phyloP scores from a whole-genome alignment of 139 green algal species.

The Spirogloea muscicola region DNA sequence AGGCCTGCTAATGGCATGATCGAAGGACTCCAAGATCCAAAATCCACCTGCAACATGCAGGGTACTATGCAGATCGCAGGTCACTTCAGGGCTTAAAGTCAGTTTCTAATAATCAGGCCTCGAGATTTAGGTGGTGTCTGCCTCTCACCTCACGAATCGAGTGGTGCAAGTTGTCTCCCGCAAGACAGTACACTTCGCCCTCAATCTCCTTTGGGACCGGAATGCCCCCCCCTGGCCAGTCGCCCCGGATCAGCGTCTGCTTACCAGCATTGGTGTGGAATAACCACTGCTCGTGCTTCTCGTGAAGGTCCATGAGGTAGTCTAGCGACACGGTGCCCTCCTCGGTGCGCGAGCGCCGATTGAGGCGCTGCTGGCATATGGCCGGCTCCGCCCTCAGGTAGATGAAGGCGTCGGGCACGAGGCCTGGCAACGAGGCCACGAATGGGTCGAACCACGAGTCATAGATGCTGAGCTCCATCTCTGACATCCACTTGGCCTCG shows the following conservation, averaged over 20 bases:
- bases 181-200: constrained; percentile 20
- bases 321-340: constrained; percentile 52
- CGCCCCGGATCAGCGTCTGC: background rate
- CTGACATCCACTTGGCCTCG: constrained; percentile 68
- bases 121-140: background rate
- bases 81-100: background rate
- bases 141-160: constrained; percentile 35
- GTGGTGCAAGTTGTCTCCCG: constrained; percentile 22
- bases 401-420: constrained; percentile 91
- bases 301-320: constrained; percentile 82
- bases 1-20: background rate
- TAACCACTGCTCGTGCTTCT: constrained; percentile 89
- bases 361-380: constrained; percentile 73
- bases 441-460: constrained; percentile 67
- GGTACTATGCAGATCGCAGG: background rate
- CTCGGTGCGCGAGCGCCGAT: constrained; percentile 37
- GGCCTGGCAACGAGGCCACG: constrained; percentile 51
- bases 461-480: constrained; percentile 87
- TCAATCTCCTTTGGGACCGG: constrained; percentile 34
- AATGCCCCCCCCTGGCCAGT: background rate
- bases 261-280: constrained; percentile 44
- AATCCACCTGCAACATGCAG: background rate
- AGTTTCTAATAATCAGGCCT: background rate
- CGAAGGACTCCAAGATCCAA: background rate
- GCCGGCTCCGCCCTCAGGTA: constrained; percentile 76